A percentile compares a stretch with the other conserved stretches of the same genome.
Conservation (phyloP, 2,329 filamentous ascomycete genomes). For the Bipolaris gigantea region DNA sequence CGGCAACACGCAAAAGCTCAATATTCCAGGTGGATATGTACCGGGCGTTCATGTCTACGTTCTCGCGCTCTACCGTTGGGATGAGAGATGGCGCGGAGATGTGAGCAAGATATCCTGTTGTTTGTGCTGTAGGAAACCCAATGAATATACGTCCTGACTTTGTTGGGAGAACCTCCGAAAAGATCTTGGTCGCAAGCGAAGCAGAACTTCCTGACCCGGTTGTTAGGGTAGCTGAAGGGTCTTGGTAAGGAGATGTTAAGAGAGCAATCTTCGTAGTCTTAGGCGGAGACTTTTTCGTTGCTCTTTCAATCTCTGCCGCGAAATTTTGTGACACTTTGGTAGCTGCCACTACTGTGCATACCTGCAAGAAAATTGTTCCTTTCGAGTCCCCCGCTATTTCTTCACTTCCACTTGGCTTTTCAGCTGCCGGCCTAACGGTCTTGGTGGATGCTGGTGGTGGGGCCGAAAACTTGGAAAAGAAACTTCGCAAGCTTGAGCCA, state of each 20-base stretch:
- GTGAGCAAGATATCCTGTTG: slow-evolving; percentile 89
- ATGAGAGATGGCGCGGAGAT: slow-evolving; percentile 96
- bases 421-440: slow-evolving; percentile 20
- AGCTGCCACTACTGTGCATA: slow-evolving; percentile 79
- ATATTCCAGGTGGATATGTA: slow-evolving; percentile 96
- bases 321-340: slow-evolving; percentile 75
- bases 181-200: slow-evolving; percentile 72
- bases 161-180: slow-evolving; percentile 84
- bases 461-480: slow-evolving; percentile 45
- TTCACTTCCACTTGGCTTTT: slow-evolving; percentile 47
- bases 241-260: slow-evolving; percentile 87
- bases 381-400: slow-evolving; percentile 71
- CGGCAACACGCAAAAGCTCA: slow-evolving; percentile 87
- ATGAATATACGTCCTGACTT: slow-evolving; percentile 94
- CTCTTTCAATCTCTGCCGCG: slow-evolving; percentile 84
- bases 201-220: slow-evolving; percentile 52
- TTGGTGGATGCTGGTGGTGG: slow-evolving; percentile 28
- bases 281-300: slow-evolving; percentile 95
- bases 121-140: slow-evolving; percentile 96
- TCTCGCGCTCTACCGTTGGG: slow-evolving; percentile 94
- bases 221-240: slow-evolving; percentile 67
- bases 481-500: slow-evolving; percentile 43
- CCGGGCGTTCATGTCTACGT: slow-evolving; percentile 92
- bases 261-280: slow-evolving; percentile 84
- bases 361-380: slow-evolving; percentile 83